Percentiles rank a stretch among this genome's conserved stretches.
These are phyloP conservation scores for Cercospora citrullina DNA, from an alignment of 2,329 filamentous ascomycete species.

Conservation along the genomic window DNA sequence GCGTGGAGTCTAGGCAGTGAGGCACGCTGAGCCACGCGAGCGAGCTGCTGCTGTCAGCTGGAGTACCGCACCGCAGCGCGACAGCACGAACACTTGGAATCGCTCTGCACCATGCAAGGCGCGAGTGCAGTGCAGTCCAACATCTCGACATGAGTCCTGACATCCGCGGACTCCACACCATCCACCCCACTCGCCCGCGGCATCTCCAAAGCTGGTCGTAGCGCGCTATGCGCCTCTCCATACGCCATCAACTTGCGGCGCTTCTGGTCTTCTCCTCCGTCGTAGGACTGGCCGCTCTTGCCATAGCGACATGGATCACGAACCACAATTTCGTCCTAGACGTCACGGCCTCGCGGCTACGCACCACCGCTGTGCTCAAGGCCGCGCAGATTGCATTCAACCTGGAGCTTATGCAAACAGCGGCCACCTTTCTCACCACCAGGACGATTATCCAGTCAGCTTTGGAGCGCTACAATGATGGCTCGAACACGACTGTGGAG, in stretches of 20 bases:
- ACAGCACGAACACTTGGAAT: not conserved
- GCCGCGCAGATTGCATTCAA: constrained; percentile 79
- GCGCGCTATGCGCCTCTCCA: constrained; percentile 72
- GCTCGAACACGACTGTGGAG: constrained; percentile 53
- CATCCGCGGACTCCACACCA: not conserved
- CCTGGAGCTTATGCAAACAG: constrained; percentile 75
- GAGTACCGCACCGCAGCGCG: not conserved
- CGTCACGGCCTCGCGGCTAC: constrained; percentile 59
- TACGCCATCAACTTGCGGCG: constrained; percentile 80
- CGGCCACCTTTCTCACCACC: constrained; percentile 70
- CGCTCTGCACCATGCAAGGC: not conserved
- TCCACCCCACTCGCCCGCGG: not conserved
- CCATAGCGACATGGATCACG: constrained; percentile 70
- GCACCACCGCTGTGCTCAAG: constrained; percentile 82
- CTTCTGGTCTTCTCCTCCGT: constrained; percentile 76
- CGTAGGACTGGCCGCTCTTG: constrained; percentile 72
- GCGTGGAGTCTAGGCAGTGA: not conserved
- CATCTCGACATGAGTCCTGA: not conserved
- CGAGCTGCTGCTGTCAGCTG: not conserved
- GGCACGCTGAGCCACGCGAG: not conserved
- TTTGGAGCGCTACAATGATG: constrained; percentile 52
- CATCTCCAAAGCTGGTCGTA: not conserved
- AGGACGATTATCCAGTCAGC: constrained; percentile 56
- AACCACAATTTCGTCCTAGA: constrained; percentile 63
- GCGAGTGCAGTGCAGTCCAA: not conserved